phyloP scores from a whole-genome alignment of 176 grass and related monocot genomes.

The Stipa capillata region DNA sequence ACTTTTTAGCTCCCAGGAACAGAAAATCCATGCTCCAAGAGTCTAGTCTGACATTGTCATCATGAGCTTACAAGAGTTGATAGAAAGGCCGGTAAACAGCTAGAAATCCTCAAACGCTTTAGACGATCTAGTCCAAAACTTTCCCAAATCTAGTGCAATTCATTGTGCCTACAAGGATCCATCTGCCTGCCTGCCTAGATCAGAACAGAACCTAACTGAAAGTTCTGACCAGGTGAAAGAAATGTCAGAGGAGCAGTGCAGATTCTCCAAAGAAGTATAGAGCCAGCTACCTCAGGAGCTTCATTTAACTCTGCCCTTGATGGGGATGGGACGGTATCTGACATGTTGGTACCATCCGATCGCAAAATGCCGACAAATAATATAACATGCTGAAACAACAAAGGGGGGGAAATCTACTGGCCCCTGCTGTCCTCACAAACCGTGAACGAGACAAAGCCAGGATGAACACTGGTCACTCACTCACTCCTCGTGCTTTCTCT shows the following conservation, averaged over 20 bases:
- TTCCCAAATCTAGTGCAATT: background rate
- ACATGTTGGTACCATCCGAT: background rate
- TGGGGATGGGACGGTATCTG: background rate
- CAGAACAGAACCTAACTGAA: background rate
- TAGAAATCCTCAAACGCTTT: too few species aligned
- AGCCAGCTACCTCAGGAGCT: background rate
- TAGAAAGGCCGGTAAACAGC: too few species aligned
- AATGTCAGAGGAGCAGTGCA: background rate
- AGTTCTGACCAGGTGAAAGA: background rate
- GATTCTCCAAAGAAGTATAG: background rate
- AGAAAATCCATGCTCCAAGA: too few species aligned
- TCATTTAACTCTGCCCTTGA: constrained; percentile 14
- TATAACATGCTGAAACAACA: background rate
- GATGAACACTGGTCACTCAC: background rate
- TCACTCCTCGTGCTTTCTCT: background rate
- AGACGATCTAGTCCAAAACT: background rate
- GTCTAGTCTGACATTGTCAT: too few species aligned
- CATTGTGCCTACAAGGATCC: background rate
- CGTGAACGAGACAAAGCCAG: background rate
- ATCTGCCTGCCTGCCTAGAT: background rate
- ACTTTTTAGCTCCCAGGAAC: too few species aligned
- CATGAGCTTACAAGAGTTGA: too few species aligned
- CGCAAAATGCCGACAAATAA: background rate
- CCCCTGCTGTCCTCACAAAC: background rate
- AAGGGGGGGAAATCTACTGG: background rate